Percentiles rank a stretch among this genome's conserved stretches.
Evolutionary conservation across 2,329 filamentous ascomycete genomes (phyloP).

Genomic region (Penicillium palitans): DNA sequence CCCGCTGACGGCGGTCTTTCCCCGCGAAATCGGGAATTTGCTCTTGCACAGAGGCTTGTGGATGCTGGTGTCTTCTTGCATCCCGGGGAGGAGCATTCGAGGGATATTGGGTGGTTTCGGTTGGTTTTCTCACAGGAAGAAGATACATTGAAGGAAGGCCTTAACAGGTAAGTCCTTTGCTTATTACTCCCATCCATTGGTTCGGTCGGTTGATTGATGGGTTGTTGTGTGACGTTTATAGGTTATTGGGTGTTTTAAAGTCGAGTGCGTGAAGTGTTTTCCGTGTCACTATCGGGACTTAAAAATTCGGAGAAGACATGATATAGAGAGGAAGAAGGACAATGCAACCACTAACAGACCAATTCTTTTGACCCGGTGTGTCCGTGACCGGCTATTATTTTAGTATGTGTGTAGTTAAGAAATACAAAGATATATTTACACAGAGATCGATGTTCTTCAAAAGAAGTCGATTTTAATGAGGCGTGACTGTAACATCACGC

Average conservation of each 20-base stretch:
- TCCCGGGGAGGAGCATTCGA: constrained; percentile 48
- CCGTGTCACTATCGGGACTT: no score
- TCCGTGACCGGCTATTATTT: neutral
- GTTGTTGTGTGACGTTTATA: neutral
- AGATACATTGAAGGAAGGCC: constrained; percentile 38
- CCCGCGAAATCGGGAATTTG: constrained; percentile 43
- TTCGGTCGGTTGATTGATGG: neutral
- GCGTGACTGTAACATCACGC: no score
- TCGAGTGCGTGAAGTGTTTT: neutral
- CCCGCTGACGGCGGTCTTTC: constrained; percentile 16
- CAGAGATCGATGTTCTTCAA: no score
- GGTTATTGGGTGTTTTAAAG: constrained; percentile 12
- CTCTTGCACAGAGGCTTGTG: constrained; percentile 47
- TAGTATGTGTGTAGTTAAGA: no score
- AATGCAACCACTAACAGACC: neutral
- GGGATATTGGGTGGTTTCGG: constrained; percentile 55
- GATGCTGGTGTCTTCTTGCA: constrained; percentile 54
- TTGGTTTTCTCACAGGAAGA: constrained; percentile 51
- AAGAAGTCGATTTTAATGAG: no score
- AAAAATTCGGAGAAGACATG: neutral
- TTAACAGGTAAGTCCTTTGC: constrained; percentile 28
- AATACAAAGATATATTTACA: no score
- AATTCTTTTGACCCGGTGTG: neutral
- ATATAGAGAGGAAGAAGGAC: neutral
- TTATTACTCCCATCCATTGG: neutral